These are phyloP conservation scores for Pythium graminicola DNA, from an alignment of 352 stramenopile genomes.

Conservation along the genomic window DNA sequence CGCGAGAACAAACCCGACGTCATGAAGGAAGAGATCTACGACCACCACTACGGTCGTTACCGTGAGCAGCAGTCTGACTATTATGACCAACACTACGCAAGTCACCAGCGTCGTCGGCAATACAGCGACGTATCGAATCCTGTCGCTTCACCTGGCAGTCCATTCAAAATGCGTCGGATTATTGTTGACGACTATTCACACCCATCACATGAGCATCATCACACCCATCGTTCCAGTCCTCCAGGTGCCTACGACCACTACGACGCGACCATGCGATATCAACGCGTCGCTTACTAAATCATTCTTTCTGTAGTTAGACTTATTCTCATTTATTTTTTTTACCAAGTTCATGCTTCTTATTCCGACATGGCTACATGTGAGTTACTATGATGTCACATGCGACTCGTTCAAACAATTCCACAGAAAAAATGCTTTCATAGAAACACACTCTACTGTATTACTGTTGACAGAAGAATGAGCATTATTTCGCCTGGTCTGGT, in stretches of 20 bases:
- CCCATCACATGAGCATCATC: not conserved
- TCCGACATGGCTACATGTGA: too few relatives aligned
- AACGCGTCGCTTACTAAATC: conserved; percentile 16
- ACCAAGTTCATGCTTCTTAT: not conserved
- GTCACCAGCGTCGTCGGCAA: not conserved
- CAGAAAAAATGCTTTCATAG: too few relatives aligned
- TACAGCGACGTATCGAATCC: not conserved
- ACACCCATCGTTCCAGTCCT: conserved; percentile 5
- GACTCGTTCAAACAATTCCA: too few relatives aligned
- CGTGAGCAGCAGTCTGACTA: not conserved
- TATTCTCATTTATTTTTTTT: conserved; percentile 6
- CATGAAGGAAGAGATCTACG: not conserved
- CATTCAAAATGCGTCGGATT: conserved; percentile 17
- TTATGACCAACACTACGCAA: not conserved
- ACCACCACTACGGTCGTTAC: not conserved
- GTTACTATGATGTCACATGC: too few relatives aligned
- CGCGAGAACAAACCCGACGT: conserved; percentile 7
- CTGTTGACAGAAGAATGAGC: too few relatives aligned
- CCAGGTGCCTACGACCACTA: conserved; percentile 13
- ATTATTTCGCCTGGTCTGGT: too few relatives aligned
- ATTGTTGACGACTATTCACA: conserved; percentile 15
- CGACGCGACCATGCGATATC: conserved; percentile 19
- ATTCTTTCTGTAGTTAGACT: not conserved
- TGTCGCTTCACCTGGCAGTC: conserved; percentile 3
- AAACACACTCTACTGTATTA: too few relatives aligned